phyloP scores from a whole-genome alignment of 73 alveolate genomes.

The Symbiodinium pilosum region DNA sequence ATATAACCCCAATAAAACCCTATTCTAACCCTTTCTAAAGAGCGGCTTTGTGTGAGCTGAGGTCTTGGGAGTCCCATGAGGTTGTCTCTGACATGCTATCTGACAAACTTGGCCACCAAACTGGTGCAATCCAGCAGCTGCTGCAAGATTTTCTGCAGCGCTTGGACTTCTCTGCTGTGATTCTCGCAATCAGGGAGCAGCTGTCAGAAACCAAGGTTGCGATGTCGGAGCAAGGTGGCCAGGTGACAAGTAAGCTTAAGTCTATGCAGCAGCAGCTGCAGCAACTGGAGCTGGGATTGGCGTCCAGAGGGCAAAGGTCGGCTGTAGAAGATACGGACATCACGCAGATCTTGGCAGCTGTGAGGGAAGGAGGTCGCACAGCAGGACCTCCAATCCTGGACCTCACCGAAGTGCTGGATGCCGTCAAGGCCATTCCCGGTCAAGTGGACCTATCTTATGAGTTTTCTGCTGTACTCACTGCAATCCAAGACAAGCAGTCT shows the following conservation, averaged over 20 bases:
- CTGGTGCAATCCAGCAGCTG: neutral
- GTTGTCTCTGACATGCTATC: neutral
- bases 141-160: neutral
- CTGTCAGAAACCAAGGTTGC: neutral
- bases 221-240: neutral
- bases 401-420: conserved; percentile 27
- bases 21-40: too few relatives aligned
- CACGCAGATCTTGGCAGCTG: neutral
- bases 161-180: conserved; percentile 5
- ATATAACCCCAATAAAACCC: too few relatives aligned
- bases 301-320: neutral
- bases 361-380: neutral
- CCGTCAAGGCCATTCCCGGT: conserved; percentile 20
- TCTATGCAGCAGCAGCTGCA: neutral
- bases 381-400: neutral
- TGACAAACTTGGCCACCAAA: conserved; percentile 33
- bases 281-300: neutral
- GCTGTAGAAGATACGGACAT: neutral
- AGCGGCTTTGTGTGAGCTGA: neutral
- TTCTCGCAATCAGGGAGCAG: neutral
- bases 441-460: conserved; percentile 36
- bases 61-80: conserved; percentile 64
- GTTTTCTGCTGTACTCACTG: conserved; percentile 59
- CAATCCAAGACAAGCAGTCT: conserved; percentile 45
- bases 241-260: neutral